Conservation (phyloP, 768 basidiomycete genomes). For the Clathrus columnatus region DNA sequence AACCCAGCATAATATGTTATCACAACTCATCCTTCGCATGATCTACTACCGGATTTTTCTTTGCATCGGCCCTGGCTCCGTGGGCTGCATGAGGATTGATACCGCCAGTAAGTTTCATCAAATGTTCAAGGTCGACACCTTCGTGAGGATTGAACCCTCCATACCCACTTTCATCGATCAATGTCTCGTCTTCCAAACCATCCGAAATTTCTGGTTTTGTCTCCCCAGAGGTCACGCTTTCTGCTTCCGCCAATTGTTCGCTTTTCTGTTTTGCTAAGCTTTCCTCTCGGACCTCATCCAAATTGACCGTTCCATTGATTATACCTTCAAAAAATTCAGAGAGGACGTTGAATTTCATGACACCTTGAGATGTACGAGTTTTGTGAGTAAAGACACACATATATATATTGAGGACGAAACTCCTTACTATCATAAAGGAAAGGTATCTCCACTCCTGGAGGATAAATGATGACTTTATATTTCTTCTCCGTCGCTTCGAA, state of each 20-base stretch:
- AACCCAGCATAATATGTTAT: not conserved
- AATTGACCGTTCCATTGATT: constrained; percentile 56
- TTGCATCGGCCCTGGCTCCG: not conserved
- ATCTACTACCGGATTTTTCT: not conserved
- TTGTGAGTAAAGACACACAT: no score
- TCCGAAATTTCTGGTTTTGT: not conserved
- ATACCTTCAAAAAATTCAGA: constrained; percentile 66
- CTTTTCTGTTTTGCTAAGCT: constrained; percentile 23
- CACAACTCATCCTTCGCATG: not conserved
- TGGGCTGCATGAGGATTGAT: not conserved
- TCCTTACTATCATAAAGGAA: constrained; percentile 59
- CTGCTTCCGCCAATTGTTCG: not conserved
- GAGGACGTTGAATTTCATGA: constrained; percentile 65
- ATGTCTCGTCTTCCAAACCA: constrained; percentile 5
- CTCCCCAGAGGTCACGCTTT: not conserved
- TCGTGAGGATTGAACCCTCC: constrained; percentile 8
- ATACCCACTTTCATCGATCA: constrained; percentile 1
- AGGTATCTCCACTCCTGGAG: constrained; percentile 45
- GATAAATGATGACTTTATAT: constrained; percentile 65
- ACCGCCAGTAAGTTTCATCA: not conserved
- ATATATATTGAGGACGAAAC: not conserved
- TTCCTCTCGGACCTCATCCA: constrained; percentile 28
- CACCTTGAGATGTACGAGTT: constrained; percentile 35
- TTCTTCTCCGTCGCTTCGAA: constrained; percentile 46
- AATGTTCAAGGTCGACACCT: constrained; percentile 1